Evolutionary conservation across 2,329 filamentous ascomycete species (phyloP).

Genomic region (Trichoderma sp.): DNA sequence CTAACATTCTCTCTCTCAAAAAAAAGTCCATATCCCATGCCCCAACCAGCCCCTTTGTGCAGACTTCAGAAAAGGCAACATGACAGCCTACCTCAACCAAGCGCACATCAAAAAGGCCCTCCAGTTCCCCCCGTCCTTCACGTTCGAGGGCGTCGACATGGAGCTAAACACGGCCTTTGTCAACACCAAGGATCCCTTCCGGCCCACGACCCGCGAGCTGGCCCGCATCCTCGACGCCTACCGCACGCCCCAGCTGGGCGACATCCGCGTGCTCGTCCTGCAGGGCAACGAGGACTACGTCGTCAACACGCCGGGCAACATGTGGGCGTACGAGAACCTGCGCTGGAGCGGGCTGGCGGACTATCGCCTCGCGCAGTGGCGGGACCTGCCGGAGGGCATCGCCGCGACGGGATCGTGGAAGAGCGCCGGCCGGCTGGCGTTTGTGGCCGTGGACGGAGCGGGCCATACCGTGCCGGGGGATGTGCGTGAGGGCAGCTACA

Average conservation of each 20-base stretch:
- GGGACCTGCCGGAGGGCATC: conserved; percentile 15
- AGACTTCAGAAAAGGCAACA: conserved; percentile 22
- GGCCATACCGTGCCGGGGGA: conserved; percentile 25
- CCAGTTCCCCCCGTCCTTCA: conserved; percentile 59
- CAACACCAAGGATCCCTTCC: neutral
- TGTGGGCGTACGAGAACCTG: conserved; percentile 39
- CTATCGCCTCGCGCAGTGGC: conserved; percentile 34
- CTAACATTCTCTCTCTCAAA: neutral
- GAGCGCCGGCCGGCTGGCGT: conserved; percentile 23
- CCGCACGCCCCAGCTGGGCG: conserved; percentile 17
- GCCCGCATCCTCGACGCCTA: conserved; percentile 22
- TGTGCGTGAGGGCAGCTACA: conserved; percentile 23
- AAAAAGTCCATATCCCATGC: conserved; percentile 19
- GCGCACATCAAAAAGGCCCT: conserved; percentile 22
- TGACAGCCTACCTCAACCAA: conserved; percentile 28
- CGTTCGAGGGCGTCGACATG: conserved; percentile 87
- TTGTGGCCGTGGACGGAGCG: conserved; percentile 25
- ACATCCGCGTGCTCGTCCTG: conserved; percentile 24
- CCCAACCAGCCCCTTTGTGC: conserved; percentile 14
- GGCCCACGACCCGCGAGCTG: conserved; percentile 18
- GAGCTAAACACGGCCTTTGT: conserved; percentile 69
- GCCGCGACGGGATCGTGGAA: conserved; percentile 23
- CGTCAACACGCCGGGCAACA: conserved; percentile 27
- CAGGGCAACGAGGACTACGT: conserved; percentile 27
- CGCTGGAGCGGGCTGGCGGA: conserved; percentile 43